Conservation (phyloP, 2,329 filamentous ascomycete species). For the Ascochyta pisi region DNA sequence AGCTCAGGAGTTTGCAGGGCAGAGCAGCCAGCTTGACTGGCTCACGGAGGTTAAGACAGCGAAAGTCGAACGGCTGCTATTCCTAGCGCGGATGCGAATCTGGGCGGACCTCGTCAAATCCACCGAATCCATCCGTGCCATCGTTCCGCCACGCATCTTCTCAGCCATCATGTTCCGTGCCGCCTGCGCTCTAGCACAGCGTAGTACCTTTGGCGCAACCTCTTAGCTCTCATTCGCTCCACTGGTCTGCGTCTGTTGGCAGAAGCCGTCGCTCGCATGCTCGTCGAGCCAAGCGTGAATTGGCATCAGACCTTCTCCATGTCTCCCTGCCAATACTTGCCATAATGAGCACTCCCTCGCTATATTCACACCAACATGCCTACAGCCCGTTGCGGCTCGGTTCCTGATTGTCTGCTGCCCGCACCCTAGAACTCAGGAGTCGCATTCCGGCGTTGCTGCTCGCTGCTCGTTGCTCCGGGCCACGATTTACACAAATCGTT, state of each 20-base stretch:
- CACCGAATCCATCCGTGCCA: conserved; percentile 19
- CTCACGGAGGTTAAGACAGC: conserved; percentile 12
- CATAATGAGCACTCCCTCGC: conserved; percentile 42
- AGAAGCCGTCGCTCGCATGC: conserved; percentile 31
- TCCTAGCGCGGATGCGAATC: conserved; percentile 26
- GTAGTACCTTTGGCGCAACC: conserved; percentile 30
- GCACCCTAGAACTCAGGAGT: conserved; percentile 35
- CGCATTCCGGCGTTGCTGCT: conserved; percentile 40
- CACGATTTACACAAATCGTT: conserved; percentile 43
- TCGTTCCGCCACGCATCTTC: conserved; percentile 30
- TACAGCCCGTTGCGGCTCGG: conserved; percentile 39
- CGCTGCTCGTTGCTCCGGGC: conserved; percentile 39
- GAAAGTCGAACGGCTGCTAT: conserved; percentile 12
- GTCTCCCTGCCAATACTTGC: conserved; percentile 41
- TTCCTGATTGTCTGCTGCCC: conserved; percentile 37
- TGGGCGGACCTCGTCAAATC: conserved; percentile 28
- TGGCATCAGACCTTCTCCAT: conserved; percentile 32
- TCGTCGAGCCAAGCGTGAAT: conserved; percentile 23
- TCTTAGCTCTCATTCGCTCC: conserved; percentile 27
- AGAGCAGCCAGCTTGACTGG: conserved; percentile 21
- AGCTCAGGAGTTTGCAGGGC: conserved; percentile 27
- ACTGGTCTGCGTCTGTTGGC: conserved; percentile 27
- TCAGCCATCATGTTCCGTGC: conserved; percentile 37
- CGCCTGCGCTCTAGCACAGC: conserved; percentile 36
- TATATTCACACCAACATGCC: conserved; percentile 39